Conservation (phyloP, 1,284 basidiomycete species). For the Ganoderma lucidum region DNA sequence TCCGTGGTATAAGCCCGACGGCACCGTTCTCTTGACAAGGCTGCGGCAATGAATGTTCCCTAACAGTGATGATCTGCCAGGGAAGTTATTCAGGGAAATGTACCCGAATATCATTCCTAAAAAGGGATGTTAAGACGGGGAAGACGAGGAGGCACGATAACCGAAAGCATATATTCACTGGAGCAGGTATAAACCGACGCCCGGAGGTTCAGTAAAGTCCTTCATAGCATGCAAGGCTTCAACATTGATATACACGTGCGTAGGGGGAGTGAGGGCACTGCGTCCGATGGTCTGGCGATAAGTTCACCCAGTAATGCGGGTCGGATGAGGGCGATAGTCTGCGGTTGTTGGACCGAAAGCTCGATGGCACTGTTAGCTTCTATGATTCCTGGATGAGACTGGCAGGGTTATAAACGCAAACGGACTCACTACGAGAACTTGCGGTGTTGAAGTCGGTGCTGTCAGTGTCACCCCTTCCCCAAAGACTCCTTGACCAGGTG, state of each 20-base stretch:
- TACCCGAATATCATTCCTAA: too few relatives aligned
- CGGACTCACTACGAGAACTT: not conserved
- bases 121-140: too few relatives aligned
- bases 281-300: not conserved
- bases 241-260: not conserved
- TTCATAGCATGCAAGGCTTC: not conserved
- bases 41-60: too few relatives aligned
- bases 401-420: not conserved
- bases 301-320: not conserved
- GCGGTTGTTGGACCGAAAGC: not conserved
- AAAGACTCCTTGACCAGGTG: not conserved
- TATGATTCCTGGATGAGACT: not conserved
- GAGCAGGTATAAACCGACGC: not conserved
- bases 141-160: too few relatives aligned
- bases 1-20: too few relatives aligned
- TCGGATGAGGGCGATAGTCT: not conserved
- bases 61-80: too few relatives aligned
- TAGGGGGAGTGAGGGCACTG: not conserved
- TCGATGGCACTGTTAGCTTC: not conserved
- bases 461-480: too few relatives aligned
- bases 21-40: too few relatives aligned
- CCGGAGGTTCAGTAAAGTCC: not conserved
- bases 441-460: too few relatives aligned
- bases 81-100: too few relatives aligned
- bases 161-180: too few relatives aligned